Percentiles rank a stretch among this genome's conserved stretches.
phyloP scores from a whole-genome alignment of 306 rosid genomes.

The Cucumis sativus region Cucumber_9930_V3 NC_026655.2:4910501-4911000 shows the following conservation, averaged over 20 bases:
- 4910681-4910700: neutral
- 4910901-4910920: too few relatives aligned
- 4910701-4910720: constrained; percentile 29
- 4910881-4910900: too few relatives aligned
- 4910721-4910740: neutral
- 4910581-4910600: constrained; percentile 12
- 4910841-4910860: too few relatives aligned
- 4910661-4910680: neutral
- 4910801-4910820: too few relatives aligned
- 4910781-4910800: too few relatives aligned
- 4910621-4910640: constrained; percentile 8
- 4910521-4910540: constrained; percentile 11
- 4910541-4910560: constrained; percentile 7
- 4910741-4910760: neutral
- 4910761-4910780: neutral
- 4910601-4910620: constrained; percentile 11
- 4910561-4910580: constrained; percentile 5
- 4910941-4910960: too few relatives aligned
- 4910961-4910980: too few relatives aligned
- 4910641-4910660: constrained; percentile 6
- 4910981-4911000: too few relatives aligned
- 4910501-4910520: constrained; percentile 8
- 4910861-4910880: too few relatives aligned
- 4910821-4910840: too few relatives aligned
- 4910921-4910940: too few relatives aligned